Evolutionary conservation across 208 protist species (phyloP).

Genomic region (Tritrichomonas musculus): DNA sequence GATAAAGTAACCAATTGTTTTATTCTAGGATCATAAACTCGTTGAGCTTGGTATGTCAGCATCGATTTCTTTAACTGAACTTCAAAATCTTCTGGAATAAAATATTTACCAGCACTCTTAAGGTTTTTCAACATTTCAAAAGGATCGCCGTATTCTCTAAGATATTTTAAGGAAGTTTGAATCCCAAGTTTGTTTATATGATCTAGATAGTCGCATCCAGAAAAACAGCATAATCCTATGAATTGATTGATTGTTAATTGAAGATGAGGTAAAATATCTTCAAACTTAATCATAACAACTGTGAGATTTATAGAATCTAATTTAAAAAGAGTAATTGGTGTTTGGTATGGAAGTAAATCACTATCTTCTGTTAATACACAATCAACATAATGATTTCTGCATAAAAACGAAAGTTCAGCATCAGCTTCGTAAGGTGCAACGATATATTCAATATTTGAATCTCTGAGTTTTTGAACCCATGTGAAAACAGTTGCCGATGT

Average conservation of each 20-base stretch:
- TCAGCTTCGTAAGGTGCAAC: constrained; percentile 37
- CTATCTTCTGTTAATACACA: constrained; percentile 28
- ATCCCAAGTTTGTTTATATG: neutral
- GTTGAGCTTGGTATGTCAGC: neutral
- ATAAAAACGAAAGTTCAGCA: constrained; percentile 26
- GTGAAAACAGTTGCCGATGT: constrained; percentile 2
- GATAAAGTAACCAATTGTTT: neutral
- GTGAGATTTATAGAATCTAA: neutral
- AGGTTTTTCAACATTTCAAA: neutral
- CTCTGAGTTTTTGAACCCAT: neutral
- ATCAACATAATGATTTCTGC: neutral
- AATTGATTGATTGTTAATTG: neutral
- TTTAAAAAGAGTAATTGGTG: neutral
- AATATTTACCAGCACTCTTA: neutral
- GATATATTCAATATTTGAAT: constrained; percentile 5
- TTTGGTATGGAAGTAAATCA: constrained; percentile 17
- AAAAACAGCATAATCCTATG: neutral
- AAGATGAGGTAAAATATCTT: neutral
- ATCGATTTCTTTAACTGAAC: neutral
- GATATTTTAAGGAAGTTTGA: neutral
- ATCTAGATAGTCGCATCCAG: neutral
- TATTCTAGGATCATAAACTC: neutral
- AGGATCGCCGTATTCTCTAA: neutral
- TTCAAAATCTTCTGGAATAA: neutral
- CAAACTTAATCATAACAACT: neutral